phyloP scores from a whole-genome alignment of 768 basidiomycete genomes.

The Coprinellus micaceus region DNA sequence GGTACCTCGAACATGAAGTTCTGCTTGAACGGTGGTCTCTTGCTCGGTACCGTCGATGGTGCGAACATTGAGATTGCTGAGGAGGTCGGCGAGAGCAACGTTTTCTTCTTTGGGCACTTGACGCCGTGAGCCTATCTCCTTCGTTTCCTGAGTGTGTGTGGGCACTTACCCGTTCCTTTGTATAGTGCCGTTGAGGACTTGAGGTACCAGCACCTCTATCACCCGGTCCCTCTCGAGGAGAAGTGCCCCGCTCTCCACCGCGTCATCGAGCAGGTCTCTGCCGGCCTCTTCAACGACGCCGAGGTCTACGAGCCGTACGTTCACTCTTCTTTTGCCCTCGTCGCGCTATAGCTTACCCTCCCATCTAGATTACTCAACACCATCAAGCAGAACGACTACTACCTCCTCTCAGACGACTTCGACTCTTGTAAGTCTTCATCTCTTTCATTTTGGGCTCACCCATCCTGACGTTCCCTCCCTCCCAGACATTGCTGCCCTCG shows the following conservation, averaged over 20 bases:
- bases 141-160: background rate
- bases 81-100: conserved; percentile 87
- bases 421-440: conserved; percentile 65
- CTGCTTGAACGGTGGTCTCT: conserved; percentile 84
- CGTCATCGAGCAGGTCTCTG: conserved; percentile 73
- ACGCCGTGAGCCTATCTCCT: conserved; percentile 48
- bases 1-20: conserved; percentile 89
- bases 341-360: conserved; percentile 21
- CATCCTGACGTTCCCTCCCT: conserved; percentile 1
- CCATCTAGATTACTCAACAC: conserved; percentile 62
- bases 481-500: conserved; percentile 74
- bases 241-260: conserved; percentile 79
- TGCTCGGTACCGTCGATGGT: conserved; percentile 84
- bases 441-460: no score
- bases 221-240: conserved; percentile 74
- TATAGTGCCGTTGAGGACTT: conserved; percentile 76
- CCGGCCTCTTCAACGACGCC: conserved; percentile 78
- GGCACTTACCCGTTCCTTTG: background rate
- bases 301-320: conserved; percentile 82
- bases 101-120: conserved; percentile 90
- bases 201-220: conserved; percentile 82
- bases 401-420: conserved; percentile 89
- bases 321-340: conserved; percentile 1
- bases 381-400: conserved; percentile 71
- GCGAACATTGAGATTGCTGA: conserved; percentile 97